Evolutionary conservation across 306 rosid genomes (phyloP).

Genomic region (Biancaea sappan): DNA sequence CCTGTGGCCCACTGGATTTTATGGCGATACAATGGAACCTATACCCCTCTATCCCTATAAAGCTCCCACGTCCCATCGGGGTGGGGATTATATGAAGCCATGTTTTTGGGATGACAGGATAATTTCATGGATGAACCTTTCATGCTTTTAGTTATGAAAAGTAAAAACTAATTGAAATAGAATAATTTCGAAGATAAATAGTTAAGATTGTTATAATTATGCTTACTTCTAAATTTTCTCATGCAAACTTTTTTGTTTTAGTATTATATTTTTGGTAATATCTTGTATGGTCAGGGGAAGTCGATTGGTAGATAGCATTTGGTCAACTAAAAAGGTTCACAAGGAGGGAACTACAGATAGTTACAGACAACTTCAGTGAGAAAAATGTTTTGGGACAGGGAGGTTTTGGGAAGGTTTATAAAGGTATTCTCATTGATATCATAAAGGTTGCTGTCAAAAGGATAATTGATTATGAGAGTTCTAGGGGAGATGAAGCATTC

Average conservation of each 20-base stretch:
- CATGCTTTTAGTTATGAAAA: constrained; percentile 11
- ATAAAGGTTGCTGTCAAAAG: constrained; percentile 91
- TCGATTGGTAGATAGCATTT: constrained; percentile 80
- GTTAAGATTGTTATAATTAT: constrained; percentile 21
- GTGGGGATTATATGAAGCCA: neutral
- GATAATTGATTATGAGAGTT: constrained; percentile 76
- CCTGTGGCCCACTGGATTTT: too few species aligned
- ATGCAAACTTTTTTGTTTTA: neutral
- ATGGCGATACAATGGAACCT: neutral
- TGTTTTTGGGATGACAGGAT: too few species aligned
- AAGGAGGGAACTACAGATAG: constrained; percentile 86
- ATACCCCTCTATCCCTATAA: constrained; percentile 2
- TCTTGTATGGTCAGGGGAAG: constrained; percentile 63
- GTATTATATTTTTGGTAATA: neutral
- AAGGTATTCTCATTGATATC: constrained; percentile 74
- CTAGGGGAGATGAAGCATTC: constrained; percentile 87
- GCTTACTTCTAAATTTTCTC: neutral
- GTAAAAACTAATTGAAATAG: constrained; percentile 5
- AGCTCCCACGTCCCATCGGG: constrained; percentile 11
- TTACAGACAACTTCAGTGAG: constrained; percentile 83
- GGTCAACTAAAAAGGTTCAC: constrained; percentile 81
- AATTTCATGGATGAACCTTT: constrained; percentile 10
- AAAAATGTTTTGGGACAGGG: constrained; percentile 91
- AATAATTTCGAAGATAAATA: neutral
- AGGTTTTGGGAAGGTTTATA: constrained; percentile 95